Evolutionary conservation across 2,329 filamentous ascomycete species (phyloP), one percentile per base, ranked within the genome.

Genomic region (Colletotrichum liaoningense): DNA sequence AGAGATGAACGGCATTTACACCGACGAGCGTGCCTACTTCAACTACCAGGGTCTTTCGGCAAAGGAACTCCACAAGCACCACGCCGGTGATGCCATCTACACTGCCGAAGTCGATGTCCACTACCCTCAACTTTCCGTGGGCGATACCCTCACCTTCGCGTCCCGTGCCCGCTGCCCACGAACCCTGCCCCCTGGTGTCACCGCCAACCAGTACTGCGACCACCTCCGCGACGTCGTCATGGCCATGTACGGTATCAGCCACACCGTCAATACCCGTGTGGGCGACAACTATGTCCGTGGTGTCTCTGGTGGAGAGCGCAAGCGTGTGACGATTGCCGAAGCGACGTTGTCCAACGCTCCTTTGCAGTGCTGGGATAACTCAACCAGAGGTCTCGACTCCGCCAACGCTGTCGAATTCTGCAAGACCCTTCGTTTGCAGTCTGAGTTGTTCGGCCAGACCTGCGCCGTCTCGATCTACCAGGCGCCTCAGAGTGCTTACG

Each of bases 31-130:
- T 16, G 59, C 74, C 3, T 72, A 71, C 46, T 71, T 75, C 42
- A 75, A 75, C 57, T 75, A 75, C 42, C 63, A 74, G 7, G 74
- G 74, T 33, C n/a, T 75, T 4, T 67, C 67, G 9, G 71, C 74
- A 4, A 24, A 66, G 16, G 67, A 75, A 16, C 72, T 75, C 1
- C 63, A 69, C 63, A 72, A 72, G 42, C 46, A 74, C 56, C 78
- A 77, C 67, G 69, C 73, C 89, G 91, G 91, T 62, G 91, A 93
- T 78, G 89, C 89, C 56, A 92, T 93, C 77, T 93, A 93, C 80
- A 92, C 89, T 0, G 90, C 90, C 46, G 91, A 92, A 79, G 89
- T 90, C 26, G 91, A 93, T 77, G 87, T 89, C 7, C 89, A 91
- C 78, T 91, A 91, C 75, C 88, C 89, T 1, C 85, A 86, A 77